These are phyloP conservation scores for Fusarium bactridioides DNA, from an alignment of 2,329 filamentous ascomycete genomes.

Conservation along the genomic window DNA sequence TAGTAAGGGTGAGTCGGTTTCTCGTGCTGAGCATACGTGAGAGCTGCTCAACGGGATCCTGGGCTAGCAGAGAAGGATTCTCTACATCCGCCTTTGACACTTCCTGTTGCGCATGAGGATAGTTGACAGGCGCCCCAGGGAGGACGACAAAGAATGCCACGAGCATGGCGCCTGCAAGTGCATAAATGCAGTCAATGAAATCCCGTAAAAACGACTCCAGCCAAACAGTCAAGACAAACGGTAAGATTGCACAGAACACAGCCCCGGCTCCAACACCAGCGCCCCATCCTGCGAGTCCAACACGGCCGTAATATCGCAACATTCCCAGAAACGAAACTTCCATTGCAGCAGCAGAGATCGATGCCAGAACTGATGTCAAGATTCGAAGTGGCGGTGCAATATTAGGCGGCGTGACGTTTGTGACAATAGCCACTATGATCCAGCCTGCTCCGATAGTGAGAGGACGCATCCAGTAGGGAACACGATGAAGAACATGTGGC, in stretches of 20 bases:
- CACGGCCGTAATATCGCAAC: conserved; percentile 42
- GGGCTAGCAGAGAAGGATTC: conserved; percentile 46
- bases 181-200: conserved; percentile 41
- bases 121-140: conserved; percentile 38
- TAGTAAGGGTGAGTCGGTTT: conserved; percentile 19
- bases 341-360: conserved; percentile 41
- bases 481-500: conserved; percentile 40
- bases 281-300: conserved; percentile 48
- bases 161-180: conserved; percentile 40
- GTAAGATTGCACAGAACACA: conserved; percentile 41
- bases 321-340: conserved; percentile 47
- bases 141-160: conserved; percentile 43
- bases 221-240: conserved; percentile 43
- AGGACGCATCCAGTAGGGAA: conserved; percentile 42
- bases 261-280: conserved; percentile 44
- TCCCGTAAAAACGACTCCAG: conserved; percentile 40
- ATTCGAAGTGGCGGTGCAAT: conserved; percentile 44
- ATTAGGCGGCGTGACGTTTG: conserved; percentile 44
- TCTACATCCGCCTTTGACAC: conserved; percentile 22
- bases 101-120: conserved; percentile 16
- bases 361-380: conserved; percentile 42
- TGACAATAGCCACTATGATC: conserved; percentile 42
- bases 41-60: conserved; percentile 44
- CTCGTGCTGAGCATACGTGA: conserved; percentile 19
- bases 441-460: conserved; percentile 41